Percentiles rank a stretch among this genome's conserved stretches.
Conservation (phyloP, 1,139 yeast genomes). For the Arxiozyma bovina region DNA sequence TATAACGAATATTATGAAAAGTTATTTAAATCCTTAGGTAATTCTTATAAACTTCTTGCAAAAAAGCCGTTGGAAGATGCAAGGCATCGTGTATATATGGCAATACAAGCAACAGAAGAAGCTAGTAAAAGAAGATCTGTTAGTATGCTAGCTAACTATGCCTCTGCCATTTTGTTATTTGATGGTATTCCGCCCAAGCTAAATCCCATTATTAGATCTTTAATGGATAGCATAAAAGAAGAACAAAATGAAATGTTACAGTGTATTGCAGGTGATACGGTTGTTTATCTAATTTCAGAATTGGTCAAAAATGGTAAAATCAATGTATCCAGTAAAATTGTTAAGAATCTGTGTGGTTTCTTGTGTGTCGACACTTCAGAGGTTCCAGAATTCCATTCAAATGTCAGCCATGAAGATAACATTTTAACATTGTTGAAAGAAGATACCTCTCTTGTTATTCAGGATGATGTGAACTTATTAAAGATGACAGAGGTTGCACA, state of each 20-base stretch:
- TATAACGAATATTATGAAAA: slow-evolving; percentile 58
- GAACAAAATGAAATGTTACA: slow-evolving; percentile 67
- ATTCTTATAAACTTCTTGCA: slow-evolving; percentile 64
- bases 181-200: slow-evolving; percentile 72
- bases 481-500: slow-evolving; percentile 63
- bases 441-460: slow-evolving; percentile 61
- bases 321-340: slow-evolving; percentile 78
- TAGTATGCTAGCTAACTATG: slow-evolving; percentile 63
- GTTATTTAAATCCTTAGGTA: slow-evolving; percentile 53
- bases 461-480: slow-evolving; percentile 56
- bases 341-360: slow-evolving; percentile 85
- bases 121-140: slow-evolving; percentile 47
- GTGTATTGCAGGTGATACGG: slow-evolving; percentile 57
- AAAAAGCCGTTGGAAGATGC: slow-evolving; percentile 75
- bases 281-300: slow-evolving; percentile 53
- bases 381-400: slow-evolving; percentile 83
- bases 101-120: slow-evolving; percentile 61
- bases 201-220: slow-evolving; percentile 78
- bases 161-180: slow-evolving; percentile 58
- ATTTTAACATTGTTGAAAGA: slow-evolving; percentile 76
- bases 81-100: slow-evolving; percentile 52
- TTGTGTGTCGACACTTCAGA: slow-evolving; percentile 92
- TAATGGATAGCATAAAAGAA: slow-evolving; percentile 86
- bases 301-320: slow-evolving; percentile 50
- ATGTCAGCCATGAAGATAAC: slow-evolving; percentile 45